Percentiles rank a stretch among this genome's conserved stretches.
These are phyloP conservation scores for Pisolithus thermaeus DNA, from an alignment of 1,284 basidiomycete genomes.

Conservation along the genomic window DNA sequence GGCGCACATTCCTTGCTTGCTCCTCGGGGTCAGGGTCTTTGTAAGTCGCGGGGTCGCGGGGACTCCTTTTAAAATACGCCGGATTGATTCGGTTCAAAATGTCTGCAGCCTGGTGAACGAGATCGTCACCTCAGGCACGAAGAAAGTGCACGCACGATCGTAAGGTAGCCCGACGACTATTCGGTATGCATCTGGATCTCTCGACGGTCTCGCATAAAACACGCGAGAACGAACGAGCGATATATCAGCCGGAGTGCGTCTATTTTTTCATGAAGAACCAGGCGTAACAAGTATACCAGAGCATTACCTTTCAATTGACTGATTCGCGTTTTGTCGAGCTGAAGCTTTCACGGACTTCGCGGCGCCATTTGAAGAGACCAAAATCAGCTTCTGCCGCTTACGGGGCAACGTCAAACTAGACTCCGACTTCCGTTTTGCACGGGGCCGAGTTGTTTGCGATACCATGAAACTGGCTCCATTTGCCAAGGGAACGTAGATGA, in stretches of 20 bases:
- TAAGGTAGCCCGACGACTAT: slow-evolving; percentile 63
- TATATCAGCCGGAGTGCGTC: slow-evolving; percentile 49
- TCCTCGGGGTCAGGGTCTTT: slow-evolving; percentile 38
- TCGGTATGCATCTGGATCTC: slow-evolving; percentile 37
- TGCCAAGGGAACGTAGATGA: slow-evolving; percentile 44
- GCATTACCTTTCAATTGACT: slow-evolving; percentile 18
- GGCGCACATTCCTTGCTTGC: slow-evolving; percentile 48
- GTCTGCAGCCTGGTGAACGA: slow-evolving; percentile 39
- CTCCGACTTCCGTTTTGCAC: slow-evolving; percentile 24
- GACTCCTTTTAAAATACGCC: slow-evolving; percentile 31
- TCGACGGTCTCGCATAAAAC: slow-evolving; percentile 63
- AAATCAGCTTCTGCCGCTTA: slow-evolving; percentile 20
- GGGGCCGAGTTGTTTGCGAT: slow-evolving; percentile 1
- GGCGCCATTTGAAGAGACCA: background rate
- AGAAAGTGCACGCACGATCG: slow-evolving; percentile 43
- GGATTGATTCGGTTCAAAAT: slow-evolving; percentile 52
- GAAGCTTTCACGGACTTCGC: slow-evolving; percentile 5
- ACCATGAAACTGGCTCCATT: slow-evolving; percentile 9
- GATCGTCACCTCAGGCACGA: background rate
- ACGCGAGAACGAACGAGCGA: slow-evolving; percentile 50
- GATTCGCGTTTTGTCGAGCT: slow-evolving; percentile 6
- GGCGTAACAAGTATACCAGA: slow-evolving; percentile 1
- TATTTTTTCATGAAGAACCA: slow-evolving; percentile 22
- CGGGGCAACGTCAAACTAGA: slow-evolving; percentile 15
- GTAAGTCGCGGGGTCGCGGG: slow-evolving; percentile 20